Percentiles rank a stretch among this genome's conserved stretches.
Conservation (phyloP, 2,329 filamentous ascomycete species). For the Aspergillus phoenicis region DNA sequence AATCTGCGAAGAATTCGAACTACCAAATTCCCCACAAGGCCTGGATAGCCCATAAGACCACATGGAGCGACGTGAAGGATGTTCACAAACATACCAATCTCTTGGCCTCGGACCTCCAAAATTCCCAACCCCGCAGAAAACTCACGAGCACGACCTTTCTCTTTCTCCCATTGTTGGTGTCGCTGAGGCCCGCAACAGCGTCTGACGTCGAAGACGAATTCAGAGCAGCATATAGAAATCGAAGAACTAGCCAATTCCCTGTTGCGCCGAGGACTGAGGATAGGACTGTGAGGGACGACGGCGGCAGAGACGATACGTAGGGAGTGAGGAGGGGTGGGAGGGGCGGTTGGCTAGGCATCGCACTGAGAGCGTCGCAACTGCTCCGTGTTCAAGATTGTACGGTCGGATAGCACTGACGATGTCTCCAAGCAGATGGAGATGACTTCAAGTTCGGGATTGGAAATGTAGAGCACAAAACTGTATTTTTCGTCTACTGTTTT, state of each 20-base stretch:
- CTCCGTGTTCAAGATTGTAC: not conserved
- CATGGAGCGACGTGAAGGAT: not conserved
- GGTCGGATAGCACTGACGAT: not conserved
- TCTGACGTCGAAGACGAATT: slow-evolving; percentile 22
- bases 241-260: slow-evolving; percentile 60
- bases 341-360: slow-evolving; percentile 44
- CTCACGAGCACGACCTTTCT: slow-evolving; percentile 73
- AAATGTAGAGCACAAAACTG: not conserved
- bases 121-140: slow-evolving; percentile 75
- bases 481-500: not conserved
- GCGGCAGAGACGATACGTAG: slow-evolving; percentile 39
- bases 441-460: not conserved
- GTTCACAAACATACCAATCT: slow-evolving; percentile 60
- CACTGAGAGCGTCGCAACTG: slow-evolving; percentile 10
- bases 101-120: slow-evolving; percentile 73
- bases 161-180: slow-evolving; percentile 34
- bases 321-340: slow-evolving; percentile 44
- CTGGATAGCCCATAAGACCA: not conserved
- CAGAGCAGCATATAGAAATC: slow-evolving; percentile 55
- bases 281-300: slow-evolving; percentile 45
- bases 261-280: slow-evolving; percentile 51
- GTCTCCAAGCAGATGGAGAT: not conserved
- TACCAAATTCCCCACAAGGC: not conserved
- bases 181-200: slow-evolving; percentile 27
- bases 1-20: no score